Conservation (phyloP, 805 yeast species). For the Candida insectalens region DNA sequence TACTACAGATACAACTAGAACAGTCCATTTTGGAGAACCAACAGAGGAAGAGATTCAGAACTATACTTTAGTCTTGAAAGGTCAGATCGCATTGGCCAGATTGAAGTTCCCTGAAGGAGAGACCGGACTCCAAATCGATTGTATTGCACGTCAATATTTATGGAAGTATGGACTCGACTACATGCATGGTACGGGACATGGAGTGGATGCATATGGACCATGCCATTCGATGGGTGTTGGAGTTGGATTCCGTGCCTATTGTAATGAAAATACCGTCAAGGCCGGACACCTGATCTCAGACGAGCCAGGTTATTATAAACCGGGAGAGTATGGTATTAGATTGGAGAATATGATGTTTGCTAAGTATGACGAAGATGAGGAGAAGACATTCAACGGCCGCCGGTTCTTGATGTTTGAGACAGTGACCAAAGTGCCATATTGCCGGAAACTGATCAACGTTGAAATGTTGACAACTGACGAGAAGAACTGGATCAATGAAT, state of each 20-base stretch:
- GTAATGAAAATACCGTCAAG: slow-evolving; percentile 32
- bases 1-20: slow-evolving; percentile 57
- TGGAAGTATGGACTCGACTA: slow-evolving; percentile 52
- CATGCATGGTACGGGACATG: slow-evolving; percentile 59
- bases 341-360: slow-evolving; percentile 42
- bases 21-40: slow-evolving; percentile 44
- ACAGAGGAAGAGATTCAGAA: slow-evolving; percentile 33
- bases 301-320: slow-evolving; percentile 57
- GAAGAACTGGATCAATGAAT: slow-evolving; percentile 37
- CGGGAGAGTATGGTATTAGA: slow-evolving; percentile 51
- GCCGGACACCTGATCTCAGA: slow-evolving; percentile 49
- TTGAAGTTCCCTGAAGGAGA: slow-evolving; percentile 46
- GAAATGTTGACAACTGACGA: slow-evolving; percentile 36
- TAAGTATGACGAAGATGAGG: slow-evolving; percentile 28
- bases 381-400: slow-evolving; percentile 25
- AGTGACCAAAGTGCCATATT: slow-evolving; percentile 48
- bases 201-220: slow-evolving; percentile 50
- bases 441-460: slow-evolving; percentile 39
- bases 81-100: slow-evolving; percentile 39
- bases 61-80: slow-evolving; percentile 51
- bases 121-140: slow-evolving; percentile 44
- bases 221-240: slow-evolving; percentile 60
- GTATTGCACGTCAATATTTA: slow-evolving; percentile 47
- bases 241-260: slow-evolving; percentile 45
- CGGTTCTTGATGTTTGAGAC: slow-evolving; percentile 44